Evolutionary conservation across 345 rosid genomes (phyloP).

Genomic region (Trapa incisa): DNA sequence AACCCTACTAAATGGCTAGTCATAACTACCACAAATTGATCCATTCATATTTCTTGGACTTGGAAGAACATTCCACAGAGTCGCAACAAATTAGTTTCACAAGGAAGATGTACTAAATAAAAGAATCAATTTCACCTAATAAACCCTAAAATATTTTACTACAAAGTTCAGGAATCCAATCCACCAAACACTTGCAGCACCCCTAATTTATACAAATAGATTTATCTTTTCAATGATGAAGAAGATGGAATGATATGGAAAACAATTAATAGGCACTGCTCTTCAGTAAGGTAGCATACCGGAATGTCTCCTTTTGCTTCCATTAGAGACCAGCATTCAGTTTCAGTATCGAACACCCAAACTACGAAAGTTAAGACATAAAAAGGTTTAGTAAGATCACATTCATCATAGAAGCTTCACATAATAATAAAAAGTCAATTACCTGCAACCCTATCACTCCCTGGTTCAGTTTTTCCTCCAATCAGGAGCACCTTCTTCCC

Average conservation of each 20-base stretch:
- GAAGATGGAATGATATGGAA: background rate
- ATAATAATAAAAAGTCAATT: constrained; percentile 7
- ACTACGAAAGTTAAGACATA: constrained; percentile 32
- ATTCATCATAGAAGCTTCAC: background rate
- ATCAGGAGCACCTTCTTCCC: constrained; percentile 76
- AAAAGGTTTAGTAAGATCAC: background rate
- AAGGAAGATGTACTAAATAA: no score
- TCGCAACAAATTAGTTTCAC: no score
- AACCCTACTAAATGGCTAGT: no score
- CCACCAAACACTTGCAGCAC: background rate
- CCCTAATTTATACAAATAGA: background rate
- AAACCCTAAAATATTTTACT: background rate
- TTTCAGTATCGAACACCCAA: constrained; percentile 84
- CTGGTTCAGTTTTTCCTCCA: constrained; percentile 91
- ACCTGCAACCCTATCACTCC: constrained; percentile 80
- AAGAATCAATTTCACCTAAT: no score
- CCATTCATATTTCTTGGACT: no score
- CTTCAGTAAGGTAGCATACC: constrained; percentile 22
- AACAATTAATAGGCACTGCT: constrained; percentile 1
- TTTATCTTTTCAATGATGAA: background rate
- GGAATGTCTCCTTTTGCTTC: constrained; percentile 96
- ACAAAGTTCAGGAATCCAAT: background rate
- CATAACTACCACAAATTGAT: no score
- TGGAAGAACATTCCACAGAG: no score
- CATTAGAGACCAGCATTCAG: constrained; percentile 84